Evolutionary conservation across 441 rosid species (phyloP), one percentile per base, ranked within the genome.

Genomic region (Cnidoscolus chayamansa): DNA sequence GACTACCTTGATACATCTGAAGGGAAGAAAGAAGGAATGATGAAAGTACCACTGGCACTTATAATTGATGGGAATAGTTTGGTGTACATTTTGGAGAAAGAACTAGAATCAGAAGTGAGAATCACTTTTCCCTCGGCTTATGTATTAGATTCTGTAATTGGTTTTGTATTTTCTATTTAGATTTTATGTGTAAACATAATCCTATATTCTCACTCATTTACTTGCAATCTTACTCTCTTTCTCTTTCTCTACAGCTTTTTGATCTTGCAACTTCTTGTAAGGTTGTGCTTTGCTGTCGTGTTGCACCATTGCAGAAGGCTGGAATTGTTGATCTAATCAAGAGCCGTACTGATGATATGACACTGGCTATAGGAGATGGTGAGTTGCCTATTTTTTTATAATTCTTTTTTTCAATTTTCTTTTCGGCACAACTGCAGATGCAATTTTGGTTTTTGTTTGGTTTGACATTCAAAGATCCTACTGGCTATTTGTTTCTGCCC

Each of bases 301-400:
- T 90, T 68, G 93, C 96, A 7, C 96, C 96, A 56, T 77, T 88
- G 80, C 96, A 90, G 82, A 88, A 90, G 81, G 93, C 96, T 68
- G 88, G 93, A 51, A 81, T 90, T 67, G 93, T 90, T 73, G 89
- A 87, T 84, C 83, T 90, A 68, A 85, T 90, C 75, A 87, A 90
- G 84, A 84, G 88, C 68, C 85, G 90, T 13, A 87, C 92, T 15
- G 90, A 87, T 79, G 96, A 88, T 77, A 84, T 90, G 93, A 90
- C 96, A 19, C 80, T 90, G 70, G 93, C 93, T 50, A 87, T 90
- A 65, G 96, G 96, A 57, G 92, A 88, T 83, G 93, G 96, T 86
- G 80, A 85, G 89, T 85, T 64, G 16, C 6, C 45, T 55, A 51
- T 74, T 55, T 32, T 0, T 40, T 40, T 40, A 8, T n/a, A 25